Percentiles rank a stretch among this genome's conserved stretches.
These are phyloP conservation scores for Candida cerambycidarum DNA, from an alignment of 805 yeast species.

Conservation along the genomic window DNA sequence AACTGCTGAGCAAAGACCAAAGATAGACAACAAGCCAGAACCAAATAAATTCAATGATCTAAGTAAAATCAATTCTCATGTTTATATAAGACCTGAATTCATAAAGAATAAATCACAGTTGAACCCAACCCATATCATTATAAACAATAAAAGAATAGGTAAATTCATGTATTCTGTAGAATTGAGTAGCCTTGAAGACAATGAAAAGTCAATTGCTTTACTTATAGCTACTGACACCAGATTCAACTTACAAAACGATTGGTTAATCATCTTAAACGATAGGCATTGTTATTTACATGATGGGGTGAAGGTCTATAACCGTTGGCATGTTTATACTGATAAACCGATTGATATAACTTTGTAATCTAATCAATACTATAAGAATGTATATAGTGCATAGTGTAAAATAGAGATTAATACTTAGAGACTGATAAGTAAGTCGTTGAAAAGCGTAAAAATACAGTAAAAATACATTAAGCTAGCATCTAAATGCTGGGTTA, in stretches of 20 bases:
- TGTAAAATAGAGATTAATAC: constrained; percentile 1
- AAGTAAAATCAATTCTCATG: background rate
- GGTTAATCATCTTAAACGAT: constrained; percentile 11
- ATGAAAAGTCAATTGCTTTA: constrained; percentile 1
- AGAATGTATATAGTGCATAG: constrained; percentile 1
- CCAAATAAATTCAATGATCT: background rate
- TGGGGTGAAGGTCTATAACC: constrained; percentile 6
- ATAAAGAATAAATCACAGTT: background rate
- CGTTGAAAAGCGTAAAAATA: no score
- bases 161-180: constrained; percentile 15
- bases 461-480: background rate
- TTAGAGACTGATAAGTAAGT: no score
- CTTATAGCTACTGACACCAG: constrained; percentile 13
- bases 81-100: constrained; percentile 14
- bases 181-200: background rate
- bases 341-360: constrained; percentile 9
- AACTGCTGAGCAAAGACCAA: background rate
- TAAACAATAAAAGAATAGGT: constrained; percentile 7
- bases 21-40: no score
- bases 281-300: constrained; percentile 8
- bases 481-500: background rate
- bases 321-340: constrained; percentile 18
- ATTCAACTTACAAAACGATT: constrained; percentile 3
- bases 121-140: constrained; percentile 13
- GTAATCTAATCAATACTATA: background rate